These are phyloP conservation scores for Ophiocordyceps camponoti-leonardi DNA, from an alignment of 2,329 filamentous ascomycete genomes.

Conservation along the genomic window DNA sequence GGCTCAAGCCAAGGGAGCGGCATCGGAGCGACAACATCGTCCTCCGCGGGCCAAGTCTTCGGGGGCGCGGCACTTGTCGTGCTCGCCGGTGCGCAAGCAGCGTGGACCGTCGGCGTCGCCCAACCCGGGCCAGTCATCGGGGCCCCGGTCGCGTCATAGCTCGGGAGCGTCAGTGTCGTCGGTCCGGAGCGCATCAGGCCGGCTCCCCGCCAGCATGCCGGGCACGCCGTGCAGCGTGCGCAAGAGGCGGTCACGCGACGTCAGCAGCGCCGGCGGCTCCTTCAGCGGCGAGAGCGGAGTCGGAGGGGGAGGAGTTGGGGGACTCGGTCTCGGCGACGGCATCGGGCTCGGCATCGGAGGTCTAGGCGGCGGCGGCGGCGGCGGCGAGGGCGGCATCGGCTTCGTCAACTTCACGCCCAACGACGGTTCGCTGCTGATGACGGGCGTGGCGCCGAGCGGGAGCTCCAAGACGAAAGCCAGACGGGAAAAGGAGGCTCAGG, in stretches of 20 bases:
- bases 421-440: slow-evolving; percentile 65
- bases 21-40: slow-evolving; percentile 21
- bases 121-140: slow-evolving; percentile 13
- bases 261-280: slow-evolving; percentile 6
- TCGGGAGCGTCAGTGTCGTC: slow-evolving; percentile 20
- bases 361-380: slow-evolving; percentile 6
- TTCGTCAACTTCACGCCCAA: slow-evolving; percentile 86
- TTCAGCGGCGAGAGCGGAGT: slow-evolving; percentile 4
- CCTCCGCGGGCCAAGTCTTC: slow-evolving; percentile 37
- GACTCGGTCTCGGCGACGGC: neutral
- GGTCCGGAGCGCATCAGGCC: slow-evolving; percentile 17
- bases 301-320: too few relatives aligned
- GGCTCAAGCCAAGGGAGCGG: slow-evolving; percentile 4
- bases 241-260: slow-evolving; percentile 20
- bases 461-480: slow-evolving; percentile 90
- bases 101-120: slow-evolving; percentile 22
- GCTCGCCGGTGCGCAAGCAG: slow-evolving; percentile 23
- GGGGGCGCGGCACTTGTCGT: slow-evolving; percentile 29
- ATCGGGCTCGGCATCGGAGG: neutral
- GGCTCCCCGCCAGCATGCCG: slow-evolving; percentile 15
- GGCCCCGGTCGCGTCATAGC: slow-evolving; percentile 18
- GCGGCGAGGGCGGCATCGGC: slow-evolving; percentile 18
- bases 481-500: slow-evolving; percentile 71
- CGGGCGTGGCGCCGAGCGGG: slow-evolving; percentile 79
- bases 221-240: slow-evolving; percentile 22